Evolutionary conservation across 352 stramenopile species (phyloP), one percentile per base, ranked within the genome.

Genomic region (Pythium sp.): DNA sequence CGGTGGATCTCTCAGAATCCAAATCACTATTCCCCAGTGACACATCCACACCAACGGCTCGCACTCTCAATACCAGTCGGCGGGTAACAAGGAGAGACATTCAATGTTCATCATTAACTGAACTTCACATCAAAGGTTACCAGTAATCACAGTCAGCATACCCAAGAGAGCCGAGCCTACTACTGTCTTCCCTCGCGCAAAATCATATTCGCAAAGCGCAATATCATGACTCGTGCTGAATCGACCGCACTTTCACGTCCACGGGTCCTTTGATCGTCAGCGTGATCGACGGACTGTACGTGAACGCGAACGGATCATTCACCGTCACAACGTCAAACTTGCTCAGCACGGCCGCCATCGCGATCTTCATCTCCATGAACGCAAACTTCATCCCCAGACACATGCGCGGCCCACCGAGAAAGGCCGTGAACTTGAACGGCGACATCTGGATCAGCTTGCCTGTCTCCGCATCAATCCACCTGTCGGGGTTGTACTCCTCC

Each of bases 311-410:
- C 38, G 73, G 71, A 43, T 81, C 66, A 0, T 65, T 57, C 9
- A 72, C 62, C 12, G 66, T 68, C 22, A 49, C 26, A 32, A 84
- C 32, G 30, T 80, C 66, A 49, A 80, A 80, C 53, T 75, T 70
- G 67, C 61, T 75, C 49, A 84, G 59, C 26, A 84, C 66, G 7
- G 69, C 58, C 8, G 72, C 74, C 38, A 84, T 58, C 5, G 66
- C 55, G 11, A 82, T 77, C 61, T 84, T 80, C 62, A 84, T 75
- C 66, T 84, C 74, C 30, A 84, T 56, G 22, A 84, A 55, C 32
- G 72, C 76, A 57, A 84, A 70, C 43, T 78, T 77, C 62, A 74
- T 68, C 12, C 82, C 82, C 4, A 90, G 47, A 41, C 80, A 89
- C 20, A 71, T 73, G 9, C 82, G 78, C 9, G 71, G 75, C 1